phyloP scores from a whole-genome alignment of 2,329 filamentous ascomycete genomes.

The Arthrobotrys conoides region DNA sequence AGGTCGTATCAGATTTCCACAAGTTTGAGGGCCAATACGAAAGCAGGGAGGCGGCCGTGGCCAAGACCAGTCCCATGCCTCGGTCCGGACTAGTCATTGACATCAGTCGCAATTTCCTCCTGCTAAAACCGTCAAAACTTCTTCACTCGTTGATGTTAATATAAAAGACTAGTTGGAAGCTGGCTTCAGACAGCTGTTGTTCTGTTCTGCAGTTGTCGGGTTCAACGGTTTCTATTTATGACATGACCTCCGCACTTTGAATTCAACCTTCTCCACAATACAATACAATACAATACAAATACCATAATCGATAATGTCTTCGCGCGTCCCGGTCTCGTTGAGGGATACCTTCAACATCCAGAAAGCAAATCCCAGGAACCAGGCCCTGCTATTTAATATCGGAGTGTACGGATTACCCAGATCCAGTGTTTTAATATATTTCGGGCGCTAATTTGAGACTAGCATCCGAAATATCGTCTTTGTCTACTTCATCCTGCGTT shows the following conservation, averaged over 20 bases:
- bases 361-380: constrained; percentile 54
- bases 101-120: constrained; percentile 51
- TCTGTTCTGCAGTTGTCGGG: constrained; percentile 1
- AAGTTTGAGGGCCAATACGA: constrained; percentile 54
- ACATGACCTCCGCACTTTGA: constrained; percentile 38
- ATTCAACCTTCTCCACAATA: background rate
- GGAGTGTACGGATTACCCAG: constrained; percentile 40
- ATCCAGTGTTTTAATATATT: background rate
- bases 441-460: constrained; percentile 33
- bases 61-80: constrained; percentile 49
- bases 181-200: constrained; percentile 13
- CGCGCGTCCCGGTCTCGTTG: constrained; percentile 56
- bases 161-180: constrained; percentile 13
- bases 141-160: constrained; percentile 3
- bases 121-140: constrained; percentile 37
- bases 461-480: constrained; percentile 91
- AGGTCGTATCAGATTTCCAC: constrained; percentile 54
- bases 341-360: constrained; percentile 56
- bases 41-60: constrained; percentile 28
- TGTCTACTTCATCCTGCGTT: constrained; percentile 86
- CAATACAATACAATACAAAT: no score
- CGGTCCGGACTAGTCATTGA: constrained; percentile 49
- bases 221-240: constrained; percentile 5
- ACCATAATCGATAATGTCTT: constrained; percentile 42
- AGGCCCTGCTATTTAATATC: constrained; percentile 55